Evolutionary conservation across 768 basidiomycete species (phyloP).

Genomic region (Collybia nuda): DNA sequence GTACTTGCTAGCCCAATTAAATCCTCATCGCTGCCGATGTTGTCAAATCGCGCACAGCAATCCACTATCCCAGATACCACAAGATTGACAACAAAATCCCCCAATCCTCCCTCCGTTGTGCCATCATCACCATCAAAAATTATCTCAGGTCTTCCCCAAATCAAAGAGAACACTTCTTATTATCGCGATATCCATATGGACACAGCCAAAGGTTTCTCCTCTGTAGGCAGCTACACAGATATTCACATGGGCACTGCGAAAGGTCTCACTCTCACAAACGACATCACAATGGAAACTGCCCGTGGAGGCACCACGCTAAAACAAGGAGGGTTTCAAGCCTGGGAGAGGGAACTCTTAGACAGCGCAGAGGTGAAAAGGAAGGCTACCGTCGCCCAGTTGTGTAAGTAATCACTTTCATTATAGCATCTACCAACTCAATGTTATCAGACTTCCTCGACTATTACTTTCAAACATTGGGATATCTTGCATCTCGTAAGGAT

Average conservation of each 20-base stretch:
- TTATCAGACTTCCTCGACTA: slow-evolving; percentile 90
- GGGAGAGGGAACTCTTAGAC: slow-evolving; percentile 86
- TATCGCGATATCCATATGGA: slow-evolving; percentile 75
- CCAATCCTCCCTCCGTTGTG: not conserved
- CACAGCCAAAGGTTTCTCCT: slow-evolving; percentile 63
- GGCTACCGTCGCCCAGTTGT: slow-evolving; percentile 95
- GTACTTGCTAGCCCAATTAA: too few relatives aligned
- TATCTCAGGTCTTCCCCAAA: slow-evolving; percentile 25
- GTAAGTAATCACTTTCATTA: slow-evolving; percentile 44
- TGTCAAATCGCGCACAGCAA: slow-evolving; percentile 2
- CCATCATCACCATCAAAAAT: slow-evolving; percentile 25
- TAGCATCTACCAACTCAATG: not conserved
- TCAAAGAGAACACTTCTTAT: slow-evolving; percentile 19
- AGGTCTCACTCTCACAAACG: slow-evolving; percentile 47
- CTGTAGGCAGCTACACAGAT: slow-evolving; percentile 30
- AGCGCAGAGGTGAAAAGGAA: slow-evolving; percentile 91
- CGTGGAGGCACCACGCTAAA: slow-evolving; percentile 54
- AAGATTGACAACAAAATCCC: slow-evolving; percentile 2
- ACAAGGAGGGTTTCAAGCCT: slow-evolving; percentile 59
- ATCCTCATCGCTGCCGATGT: slow-evolving; percentile 3
- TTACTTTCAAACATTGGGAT: slow-evolving; percentile 94
- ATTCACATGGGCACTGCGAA: slow-evolving; percentile 80
- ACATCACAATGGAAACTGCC: slow-evolving; percentile 72
- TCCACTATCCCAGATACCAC: not conserved
- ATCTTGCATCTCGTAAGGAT: slow-evolving; percentile 83